Evolutionary conservation across 495 filamentous ascomycete genomes (phyloP).

Genomic region (Astrocystis sublimbata): DNA sequence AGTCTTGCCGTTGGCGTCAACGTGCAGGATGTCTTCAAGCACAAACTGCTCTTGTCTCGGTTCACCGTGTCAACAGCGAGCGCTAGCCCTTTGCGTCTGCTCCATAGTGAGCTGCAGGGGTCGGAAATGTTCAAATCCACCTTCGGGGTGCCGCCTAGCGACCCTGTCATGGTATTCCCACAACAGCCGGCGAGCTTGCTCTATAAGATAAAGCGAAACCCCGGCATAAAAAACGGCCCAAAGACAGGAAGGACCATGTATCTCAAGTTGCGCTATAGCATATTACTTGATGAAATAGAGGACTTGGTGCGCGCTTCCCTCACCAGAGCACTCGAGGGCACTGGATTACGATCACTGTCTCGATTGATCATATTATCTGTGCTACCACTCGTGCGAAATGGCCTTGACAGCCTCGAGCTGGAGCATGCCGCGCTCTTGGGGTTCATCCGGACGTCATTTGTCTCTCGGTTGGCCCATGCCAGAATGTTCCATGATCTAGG

Average conservation of each 20-base stretch:
- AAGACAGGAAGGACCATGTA: slow-evolving; percentile 57
- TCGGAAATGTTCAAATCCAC: slow-evolving; percentile 69
- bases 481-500: slow-evolving; percentile 49
- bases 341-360: slow-evolving; percentile 43
- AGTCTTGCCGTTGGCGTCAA: slow-evolving; percentile 87
- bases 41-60: slow-evolving; percentile 75
- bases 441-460: slow-evolving; percentile 46
- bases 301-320: slow-evolving; percentile 44
- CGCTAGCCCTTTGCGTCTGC: slow-evolving; percentile 70
- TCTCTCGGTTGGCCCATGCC: slow-evolving; percentile 40
- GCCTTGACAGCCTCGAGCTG: slow-evolving; percentile 60
- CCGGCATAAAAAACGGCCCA: slow-evolving; percentile 27
- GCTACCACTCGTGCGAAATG: slow-evolving; percentile 50
- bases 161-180: slow-evolving; percentile 68
- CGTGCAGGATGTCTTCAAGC: slow-evolving; percentile 94
- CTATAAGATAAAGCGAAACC: slow-evolving; percentile 69
- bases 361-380: slow-evolving; percentile 53
- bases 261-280: slow-evolving; percentile 74
- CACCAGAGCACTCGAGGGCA: slow-evolving; percentile 39
- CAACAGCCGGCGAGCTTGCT: slow-evolving; percentile 80
- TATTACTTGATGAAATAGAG: slow-evolving; percentile 71
- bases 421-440: slow-evolving; percentile 56
- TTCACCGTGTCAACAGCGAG: slow-evolving; percentile 85
- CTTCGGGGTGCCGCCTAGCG: slow-evolving; percentile 54
- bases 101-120: slow-evolving; percentile 66